A percentile compares a stretch with the other conserved stretches of the same genome.
phyloP scores from a whole-genome alignment of 169 alveolate genomes.

The Sarcocystis neurona region DNA sequence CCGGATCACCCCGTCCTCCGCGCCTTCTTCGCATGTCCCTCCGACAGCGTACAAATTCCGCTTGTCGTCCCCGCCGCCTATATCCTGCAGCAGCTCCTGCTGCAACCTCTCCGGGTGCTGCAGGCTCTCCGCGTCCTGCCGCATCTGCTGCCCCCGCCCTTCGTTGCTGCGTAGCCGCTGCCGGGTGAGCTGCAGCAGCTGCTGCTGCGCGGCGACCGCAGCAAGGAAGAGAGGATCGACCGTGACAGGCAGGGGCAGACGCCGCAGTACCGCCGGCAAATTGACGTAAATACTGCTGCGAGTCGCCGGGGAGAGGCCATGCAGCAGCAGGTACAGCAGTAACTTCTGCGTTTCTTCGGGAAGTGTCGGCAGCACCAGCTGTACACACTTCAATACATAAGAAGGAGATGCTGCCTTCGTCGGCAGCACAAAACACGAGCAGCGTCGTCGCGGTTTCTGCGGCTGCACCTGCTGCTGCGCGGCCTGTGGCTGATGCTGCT shows the following conservation, averaged over 20 bases:
- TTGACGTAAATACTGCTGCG: conserved; percentile 34
- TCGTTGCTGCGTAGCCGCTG: too few relatives aligned
- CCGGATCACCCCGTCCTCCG: background rate
- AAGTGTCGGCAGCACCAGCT: conserved; percentile 55
- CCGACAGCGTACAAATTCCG: conserved; percentile 10
- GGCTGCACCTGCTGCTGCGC: background rate
- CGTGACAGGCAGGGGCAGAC: conserved; percentile 1
- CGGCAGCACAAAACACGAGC: background rate
- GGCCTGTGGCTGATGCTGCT: background rate
- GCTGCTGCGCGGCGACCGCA: conserved; percentile 45
- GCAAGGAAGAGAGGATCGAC: conserved; percentile 12
- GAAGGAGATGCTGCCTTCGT: conserved; percentile 39
- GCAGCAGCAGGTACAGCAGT: conserved; percentile 43
- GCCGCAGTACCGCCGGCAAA: conserved; percentile 31
- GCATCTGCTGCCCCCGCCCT: conserved; percentile 39
- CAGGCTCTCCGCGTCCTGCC: background rate
- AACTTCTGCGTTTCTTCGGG: conserved; percentile 58
- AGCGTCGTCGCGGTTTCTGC: background rate
- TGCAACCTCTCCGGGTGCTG: conserved; percentile 27
- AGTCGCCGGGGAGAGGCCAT: conserved; percentile 38
- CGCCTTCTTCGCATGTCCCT: background rate
- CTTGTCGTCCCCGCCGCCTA: too few relatives aligned
- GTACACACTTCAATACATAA: conserved; percentile 49
- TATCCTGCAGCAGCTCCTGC: background rate
- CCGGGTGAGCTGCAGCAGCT: conserved; percentile 42